Conservation (phyloP, 2,329 filamentous ascomycete genomes). For the Zelopaecilomyces penicillatus region DNA sequence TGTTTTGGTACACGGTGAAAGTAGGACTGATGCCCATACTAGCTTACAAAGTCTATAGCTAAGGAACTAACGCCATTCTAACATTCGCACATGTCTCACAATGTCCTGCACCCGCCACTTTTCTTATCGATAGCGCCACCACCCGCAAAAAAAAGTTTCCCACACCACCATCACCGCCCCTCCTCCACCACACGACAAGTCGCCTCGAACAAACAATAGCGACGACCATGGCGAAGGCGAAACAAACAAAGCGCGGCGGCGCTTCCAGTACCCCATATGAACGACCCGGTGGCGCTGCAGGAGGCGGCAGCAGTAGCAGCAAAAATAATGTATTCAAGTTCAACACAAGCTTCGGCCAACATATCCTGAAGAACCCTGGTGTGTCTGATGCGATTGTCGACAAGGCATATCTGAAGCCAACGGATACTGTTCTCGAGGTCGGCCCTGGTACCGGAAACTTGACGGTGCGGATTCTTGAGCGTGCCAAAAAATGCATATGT, state of each 20-base stretch:
- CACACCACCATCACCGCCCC: slow-evolving; percentile 7
- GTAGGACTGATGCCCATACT: too few species aligned
- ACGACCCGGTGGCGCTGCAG: slow-evolving; percentile 20
- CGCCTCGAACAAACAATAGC: slow-evolving; percentile 13
- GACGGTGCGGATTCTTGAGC: slow-evolving; percentile 81
- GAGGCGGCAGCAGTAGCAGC: slow-evolving; percentile 13
- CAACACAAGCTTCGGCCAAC: slow-evolving; percentile 79
- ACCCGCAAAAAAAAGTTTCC: slow-evolving; percentile 13
- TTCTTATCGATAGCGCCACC: slow-evolving; percentile 17
- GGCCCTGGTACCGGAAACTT: slow-evolving; percentile 85
- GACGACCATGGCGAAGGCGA: slow-evolving; percentile 43
- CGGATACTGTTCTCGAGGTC: slow-evolving; percentile 83
- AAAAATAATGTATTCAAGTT: slow-evolving; percentile 93
- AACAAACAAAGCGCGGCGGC: slow-evolving; percentile 43
- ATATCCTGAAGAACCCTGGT: slow-evolving; percentile 88
- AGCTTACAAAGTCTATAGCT: too few species aligned
- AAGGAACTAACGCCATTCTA: too few species aligned
- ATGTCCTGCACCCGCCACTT: neutral
- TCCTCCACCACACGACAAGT: slow-evolving; percentile 9
- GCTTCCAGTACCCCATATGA: slow-evolving; percentile 36
- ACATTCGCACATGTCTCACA: neutral
- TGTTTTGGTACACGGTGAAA: neutral
- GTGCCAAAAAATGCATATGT: slow-evolving; percentile 71
- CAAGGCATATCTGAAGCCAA: slow-evolving; percentile 85
- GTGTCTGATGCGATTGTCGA: slow-evolving; percentile 62